These are phyloP conservation scores for Canariomyces notabilis DNA, from an alignment of 2,329 filamentous ascomycete genomes.

Conservation along the genomic window DNA sequence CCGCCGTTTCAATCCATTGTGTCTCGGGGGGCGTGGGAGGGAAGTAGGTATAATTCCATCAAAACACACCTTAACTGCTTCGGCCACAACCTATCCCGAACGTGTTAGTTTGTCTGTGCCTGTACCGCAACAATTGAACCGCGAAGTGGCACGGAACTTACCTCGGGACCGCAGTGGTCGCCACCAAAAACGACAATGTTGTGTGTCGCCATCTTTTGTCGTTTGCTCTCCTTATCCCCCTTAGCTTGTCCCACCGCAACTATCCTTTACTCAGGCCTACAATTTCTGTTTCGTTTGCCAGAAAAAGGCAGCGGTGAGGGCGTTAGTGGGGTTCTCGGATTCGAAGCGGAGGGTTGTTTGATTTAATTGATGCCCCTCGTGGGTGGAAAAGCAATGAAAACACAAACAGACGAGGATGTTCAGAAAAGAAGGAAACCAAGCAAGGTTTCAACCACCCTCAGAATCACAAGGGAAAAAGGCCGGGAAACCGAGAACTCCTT, in stretches of 20 bases:
- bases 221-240: not conserved
- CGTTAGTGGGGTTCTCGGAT: too few relatives aligned
- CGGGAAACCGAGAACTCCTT: not conserved
- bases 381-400: too few relatives aligned
- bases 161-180: conserved; percentile 84
- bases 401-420: too few relatives aligned
- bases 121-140: too few relatives aligned
- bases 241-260: not conserved
- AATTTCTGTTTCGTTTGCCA: too few relatives aligned
- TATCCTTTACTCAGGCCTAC: too few relatives aligned
- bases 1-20: not conserved
- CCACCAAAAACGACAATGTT: conserved; percentile 79
- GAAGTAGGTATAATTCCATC: not conserved
- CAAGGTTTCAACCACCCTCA: too few relatives aligned
- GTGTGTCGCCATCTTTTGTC: conserved; percentile 60
- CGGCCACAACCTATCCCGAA: conserved; percentile 62
- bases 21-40: conserved; percentile 1
- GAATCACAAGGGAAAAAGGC: too few relatives aligned
- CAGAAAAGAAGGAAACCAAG: too few relatives aligned
- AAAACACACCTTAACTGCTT: conserved; percentile 70
- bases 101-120: conserved; percentile 3
- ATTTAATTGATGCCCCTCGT: too few relatives aligned
- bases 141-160: conserved; percentile 36
- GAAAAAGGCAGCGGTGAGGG: too few relatives aligned
- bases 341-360: too few relatives aligned